Evolutionary conservation across 208 protist genomes (phyloP).

Genomic region (Leishmania braziliensis): DNA sequence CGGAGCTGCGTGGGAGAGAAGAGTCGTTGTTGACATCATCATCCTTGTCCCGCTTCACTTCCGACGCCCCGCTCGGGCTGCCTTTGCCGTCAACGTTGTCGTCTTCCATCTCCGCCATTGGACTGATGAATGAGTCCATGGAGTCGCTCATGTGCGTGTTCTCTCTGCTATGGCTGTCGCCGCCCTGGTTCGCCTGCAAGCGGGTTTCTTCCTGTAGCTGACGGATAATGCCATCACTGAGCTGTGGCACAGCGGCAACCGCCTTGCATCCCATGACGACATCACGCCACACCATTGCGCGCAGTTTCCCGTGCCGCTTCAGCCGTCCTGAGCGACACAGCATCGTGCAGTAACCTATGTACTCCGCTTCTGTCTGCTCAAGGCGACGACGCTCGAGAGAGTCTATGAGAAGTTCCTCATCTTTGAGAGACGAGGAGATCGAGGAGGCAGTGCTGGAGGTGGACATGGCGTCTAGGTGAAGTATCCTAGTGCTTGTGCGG

Average conservation of each 20-base stretch:
- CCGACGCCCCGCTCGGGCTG: not conserved
- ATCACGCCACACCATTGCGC: conserved; percentile 58
- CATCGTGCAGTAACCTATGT: conserved; percentile 37
- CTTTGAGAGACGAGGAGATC: conserved; percentile 6
- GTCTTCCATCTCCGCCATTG: not conserved
- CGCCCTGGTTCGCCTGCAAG: conserved; percentile 8
- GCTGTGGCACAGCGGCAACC: conserved; percentile 33
- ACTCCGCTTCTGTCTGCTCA: conserved; percentile 27
- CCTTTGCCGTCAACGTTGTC: not conserved
- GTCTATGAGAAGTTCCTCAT: conserved; percentile 20
- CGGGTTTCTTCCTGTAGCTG: conserved; percentile 26
- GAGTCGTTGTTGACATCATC: not conserved
- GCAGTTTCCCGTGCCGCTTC: conserved; percentile 36
- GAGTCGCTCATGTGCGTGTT: conserved; percentile 16
- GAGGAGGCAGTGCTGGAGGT: conserved; percentile 1
- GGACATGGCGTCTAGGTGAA: not conserved
- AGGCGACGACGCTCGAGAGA: conserved; percentile 19
- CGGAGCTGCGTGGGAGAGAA: not conserved
- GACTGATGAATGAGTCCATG: conserved; percentile 20
- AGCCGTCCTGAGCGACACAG: conserved; percentile 43
- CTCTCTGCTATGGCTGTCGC: conserved; percentile 15
- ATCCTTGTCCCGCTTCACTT: not conserved
- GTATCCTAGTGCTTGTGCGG: not conserved
- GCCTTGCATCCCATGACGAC: conserved; percentile 40
- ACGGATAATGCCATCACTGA: conserved; percentile 42